phyloP scores from a whole-genome alignment of 2,329 filamentous ascomycete genomes.

The Cadophora sp. region DNA sequence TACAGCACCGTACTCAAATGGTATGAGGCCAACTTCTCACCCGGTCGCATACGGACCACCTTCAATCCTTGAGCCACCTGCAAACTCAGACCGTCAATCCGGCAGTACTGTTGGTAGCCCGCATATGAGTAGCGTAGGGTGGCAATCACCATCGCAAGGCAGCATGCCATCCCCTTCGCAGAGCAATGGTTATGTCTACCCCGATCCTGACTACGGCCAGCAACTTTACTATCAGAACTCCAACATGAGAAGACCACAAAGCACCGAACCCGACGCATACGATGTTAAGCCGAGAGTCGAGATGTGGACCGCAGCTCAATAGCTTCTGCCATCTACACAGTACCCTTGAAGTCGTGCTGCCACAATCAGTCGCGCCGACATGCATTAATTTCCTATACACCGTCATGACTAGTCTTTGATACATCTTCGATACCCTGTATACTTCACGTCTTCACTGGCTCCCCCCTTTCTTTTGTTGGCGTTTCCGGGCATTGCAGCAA shows the following conservation, averaged over 20 bases:
- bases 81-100: slow-evolving; percentile 75
- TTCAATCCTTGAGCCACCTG: slow-evolving; percentile 77
- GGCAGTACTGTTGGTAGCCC: slow-evolving; percentile 83
- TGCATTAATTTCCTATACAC: slow-evolving; percentile 18
- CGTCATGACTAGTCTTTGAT: slow-evolving; percentile 27
- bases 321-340: slow-evolving; percentile 29
- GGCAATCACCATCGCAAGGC: slow-evolving; percentile 82
- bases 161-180: slow-evolving; percentile 65
- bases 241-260: slow-evolving; percentile 74
- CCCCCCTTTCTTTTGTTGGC: slow-evolving; percentile 26
- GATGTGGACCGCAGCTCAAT: slow-evolving; percentile 60
- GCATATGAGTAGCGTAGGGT: slow-evolving; percentile 76
- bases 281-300: slow-evolving; percentile 66
- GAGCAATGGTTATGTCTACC: slow-evolving; percentile 75
- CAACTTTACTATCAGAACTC: slow-evolving; percentile 78
- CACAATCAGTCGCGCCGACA: background rate
- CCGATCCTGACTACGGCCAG: slow-evolving; percentile 78
- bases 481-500: slow-evolving; percentile 34
- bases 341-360: background rate
- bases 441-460: slow-evolving; percentile 29
- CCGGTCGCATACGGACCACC: slow-evolving; percentile 82
- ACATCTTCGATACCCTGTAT: slow-evolving; percentile 43
- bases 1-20: slow-evolving; percentile 61
- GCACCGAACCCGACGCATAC: slow-evolving; percentile 74
- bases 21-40: slow-evolving; percentile 79